Evolutionary conservation across 2,329 filamentous ascomycete genomes (phyloP), one percentile per base, ranked within the genome.

Genomic region (Onygenales sp.): DNA sequence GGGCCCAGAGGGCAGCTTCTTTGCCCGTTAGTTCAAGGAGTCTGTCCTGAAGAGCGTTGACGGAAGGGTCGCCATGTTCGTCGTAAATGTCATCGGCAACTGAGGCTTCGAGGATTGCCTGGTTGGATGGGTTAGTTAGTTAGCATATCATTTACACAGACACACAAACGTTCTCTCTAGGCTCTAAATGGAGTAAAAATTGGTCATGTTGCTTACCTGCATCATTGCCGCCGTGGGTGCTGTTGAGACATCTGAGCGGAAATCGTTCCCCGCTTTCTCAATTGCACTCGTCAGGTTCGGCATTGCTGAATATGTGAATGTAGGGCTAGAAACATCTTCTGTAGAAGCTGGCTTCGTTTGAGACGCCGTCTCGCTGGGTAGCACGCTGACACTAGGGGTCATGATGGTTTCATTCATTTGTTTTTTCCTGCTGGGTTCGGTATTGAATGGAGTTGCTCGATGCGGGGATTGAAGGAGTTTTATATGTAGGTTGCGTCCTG

Each of bases 51-150:
- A 70, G 63, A 5, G 56, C 55, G 8, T 59, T 64, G 10, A 66
- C 63, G 3, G 60, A 60, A 9, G 50, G 45, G 31, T 65, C 63
- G 27, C 61, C 60, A n/a, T 60, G 63, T 57, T 69, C 54, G 41
- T 65, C 59, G 52, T 66, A 68, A 32, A 70, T 61, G 55, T 70
- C 67, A 39, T 71, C 68, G 17, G 58, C 61, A 33, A 70, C 63
- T 14, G 64, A 64, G n/a, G 64, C 65, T 44, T 66, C 58, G 35
- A 63, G 45, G 49, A 65, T 66, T 17, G 63, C 61, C 60, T 65
- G 41, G 14, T 44, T 36, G 5, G 4, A 35, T 4, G 5, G 14
- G n/a, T 27, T 44, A 36, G 5, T 42, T 35, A 36, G 35, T 33
- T 31, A 53, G 21, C 7, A n/a, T 13, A 14, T 52, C 38, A 52